Evolutionary conservation across 768 basidiomycete species (phyloP), one percentile per base, ranked within the genome.

Genomic region (Paxillus involutus): DNA sequence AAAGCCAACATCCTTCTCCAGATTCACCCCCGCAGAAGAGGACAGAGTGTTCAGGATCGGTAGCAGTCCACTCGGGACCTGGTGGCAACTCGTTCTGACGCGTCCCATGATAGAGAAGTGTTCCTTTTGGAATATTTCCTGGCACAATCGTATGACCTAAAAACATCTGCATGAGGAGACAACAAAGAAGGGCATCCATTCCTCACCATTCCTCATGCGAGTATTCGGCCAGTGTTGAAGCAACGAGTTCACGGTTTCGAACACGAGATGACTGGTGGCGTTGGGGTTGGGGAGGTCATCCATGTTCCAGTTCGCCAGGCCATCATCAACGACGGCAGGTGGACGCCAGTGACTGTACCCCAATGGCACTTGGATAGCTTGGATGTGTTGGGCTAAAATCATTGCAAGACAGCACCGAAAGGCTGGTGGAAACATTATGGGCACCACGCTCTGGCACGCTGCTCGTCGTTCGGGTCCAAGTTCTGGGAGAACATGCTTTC

Each of bases 211-310:
- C 14, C 69, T 67, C 44, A 67, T 69, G 12, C 69, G 63, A 1
- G 70, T 72, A 51, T 75, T 75, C 4, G 73, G 65, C 73, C 73
- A 76, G 24, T 70, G 66, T 43, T 77, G 75, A 13, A 77, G 63
- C 5, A 74, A 53, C 4, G 70, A 65, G 40, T 59, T 58, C 9
- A 74, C 61, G 2, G 68, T 65, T 36, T 71, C 68, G 45, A 76
- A 76, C 12, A 75, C 59, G 33, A 75, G 58, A 47, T 72, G 63
- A 16, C 61, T 56, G 4, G 74, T 73, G 16, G 60, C 58, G 46
- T 72, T 66, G 19, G 61, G 60, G 37, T 57, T 51, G 4, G 68
- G 69, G 1, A 45, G 71, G 72, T 44, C 45, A 16, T 66, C 51
- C 14, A 72, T 47, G 36, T 42, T 53, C 72, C 72, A 73, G 2